Conservation (phyloP, 768 basidiomycete genomes). For the Macrolepiota fuliginosa region DNA sequence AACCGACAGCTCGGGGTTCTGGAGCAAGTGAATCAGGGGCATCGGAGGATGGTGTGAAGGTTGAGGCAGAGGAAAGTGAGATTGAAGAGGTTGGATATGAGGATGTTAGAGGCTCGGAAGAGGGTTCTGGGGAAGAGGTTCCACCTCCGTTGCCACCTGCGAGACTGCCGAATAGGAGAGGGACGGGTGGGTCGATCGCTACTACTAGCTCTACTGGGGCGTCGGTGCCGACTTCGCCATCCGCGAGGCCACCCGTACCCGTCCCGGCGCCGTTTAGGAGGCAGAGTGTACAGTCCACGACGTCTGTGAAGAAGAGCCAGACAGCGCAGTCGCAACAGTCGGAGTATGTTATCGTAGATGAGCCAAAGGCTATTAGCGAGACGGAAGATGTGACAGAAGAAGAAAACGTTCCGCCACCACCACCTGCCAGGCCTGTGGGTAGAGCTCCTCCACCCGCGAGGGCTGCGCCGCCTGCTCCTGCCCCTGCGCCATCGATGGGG, state of each 20-base stretch:
- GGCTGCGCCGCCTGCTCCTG: constrained; percentile 23
- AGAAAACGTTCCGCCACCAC: constrained; percentile 40
- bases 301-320: constrained; percentile 5
- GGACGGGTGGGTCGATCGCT: constrained; percentile 7
- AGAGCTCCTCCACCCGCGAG: constrained; percentile 38
- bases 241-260: constrained; percentile 50
- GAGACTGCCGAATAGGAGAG: constrained; percentile 29
- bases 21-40: constrained; percentile 43
- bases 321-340: constrained; percentile 32
- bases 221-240: constrained; percentile 19
- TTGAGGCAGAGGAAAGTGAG: constrained; percentile 73
- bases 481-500: constrained; percentile 22
- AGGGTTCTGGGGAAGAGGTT: constrained; percentile 28
- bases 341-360: constrained; percentile 67
- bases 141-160: constrained; percentile 54
- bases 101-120: constrained; percentile 48
- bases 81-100: constrained; percentile 64
- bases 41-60: constrained; percentile 61
- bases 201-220: constrained; percentile 15
- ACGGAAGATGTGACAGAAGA: constrained; percentile 34
- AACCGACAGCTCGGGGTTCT: constrained; percentile 15
- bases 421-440: constrained; percentile 42
- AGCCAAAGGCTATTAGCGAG: constrained; percentile 30
- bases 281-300: constrained; percentile 33
- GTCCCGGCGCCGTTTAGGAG: constrained; percentile 34